Conservation (phyloP, 2,329 filamentous ascomycete genomes). For the Beauveria rudraprayagi region DNA sequence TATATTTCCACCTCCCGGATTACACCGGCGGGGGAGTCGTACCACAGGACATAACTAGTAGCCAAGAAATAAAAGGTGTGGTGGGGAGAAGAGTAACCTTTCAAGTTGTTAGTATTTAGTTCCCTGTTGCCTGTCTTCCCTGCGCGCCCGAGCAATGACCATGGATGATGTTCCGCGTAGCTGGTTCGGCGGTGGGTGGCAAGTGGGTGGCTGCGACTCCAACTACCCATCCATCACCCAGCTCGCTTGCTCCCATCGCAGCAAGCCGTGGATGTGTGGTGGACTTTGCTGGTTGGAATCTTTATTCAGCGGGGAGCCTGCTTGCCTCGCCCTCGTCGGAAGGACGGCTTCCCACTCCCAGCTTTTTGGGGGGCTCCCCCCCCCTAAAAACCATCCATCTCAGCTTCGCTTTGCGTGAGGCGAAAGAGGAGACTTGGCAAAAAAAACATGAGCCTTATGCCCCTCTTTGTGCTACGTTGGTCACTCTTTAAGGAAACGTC, state of each 20-base stretch:
- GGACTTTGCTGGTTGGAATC: neutral
- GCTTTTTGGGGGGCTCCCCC: neutral
- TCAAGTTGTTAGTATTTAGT: no score
- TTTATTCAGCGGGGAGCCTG: slow-evolving; percentile 11
- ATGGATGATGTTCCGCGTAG: slow-evolving; percentile 6
- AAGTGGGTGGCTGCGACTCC: no score
- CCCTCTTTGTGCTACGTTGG: neutral
- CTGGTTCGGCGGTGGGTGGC: neutral
- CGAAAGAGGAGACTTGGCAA: neutral
- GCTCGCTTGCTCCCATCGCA: neutral
- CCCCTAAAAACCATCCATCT: neutral
- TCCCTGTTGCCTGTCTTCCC: no score
- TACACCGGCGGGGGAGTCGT: neutral
- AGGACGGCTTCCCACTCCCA: neutral
- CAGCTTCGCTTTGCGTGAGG: neutral
- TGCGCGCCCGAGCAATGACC: neutral
- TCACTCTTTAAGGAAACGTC: no score
- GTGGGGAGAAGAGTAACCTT: neutral
- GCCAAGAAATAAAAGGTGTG: neutral
- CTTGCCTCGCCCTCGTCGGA: neutral
- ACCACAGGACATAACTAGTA: neutral
- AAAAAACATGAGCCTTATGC: neutral
- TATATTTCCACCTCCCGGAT: neutral
- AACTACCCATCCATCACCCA: neutral
- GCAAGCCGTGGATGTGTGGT: neutral